phyloP scores from a whole-genome alignment of 140 eudicot genomes.

The Ambrosia hybrid region DNA sequence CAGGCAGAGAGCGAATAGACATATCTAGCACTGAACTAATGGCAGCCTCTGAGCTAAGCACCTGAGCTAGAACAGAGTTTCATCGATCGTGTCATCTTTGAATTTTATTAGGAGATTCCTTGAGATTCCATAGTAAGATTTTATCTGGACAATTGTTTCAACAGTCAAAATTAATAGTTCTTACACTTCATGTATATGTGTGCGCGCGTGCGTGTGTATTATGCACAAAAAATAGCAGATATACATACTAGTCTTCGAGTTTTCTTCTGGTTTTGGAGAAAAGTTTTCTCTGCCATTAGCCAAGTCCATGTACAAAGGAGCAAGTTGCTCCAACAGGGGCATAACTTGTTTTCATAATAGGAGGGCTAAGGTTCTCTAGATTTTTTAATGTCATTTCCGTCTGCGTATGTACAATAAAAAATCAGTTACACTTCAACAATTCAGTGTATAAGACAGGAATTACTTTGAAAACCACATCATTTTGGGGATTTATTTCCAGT shows the following conservation, averaged over 20 bases:
- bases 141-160: conserved; percentile 49
- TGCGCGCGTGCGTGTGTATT: too few species aligned
- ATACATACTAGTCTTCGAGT: conserved; percentile 76
- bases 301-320: conserved; percentile 92
- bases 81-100: conserved; percentile 90
- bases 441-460: not conserved
- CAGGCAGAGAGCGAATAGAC: conserved; percentile 86
- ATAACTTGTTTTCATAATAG: conserved; percentile 85
- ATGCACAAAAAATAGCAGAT: conserved; percentile 1
- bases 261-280: conserved; percentile 93
- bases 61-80: conserved; percentile 86
- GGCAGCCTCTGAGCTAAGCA: conserved; percentile 82
- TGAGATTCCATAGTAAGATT: conserved; percentile 87
- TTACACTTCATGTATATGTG: not conserved
- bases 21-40: conserved; percentile 87
- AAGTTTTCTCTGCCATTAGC: conserved; percentile 89
- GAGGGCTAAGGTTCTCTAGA: conserved; percentile 80
- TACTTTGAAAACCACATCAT: too few species aligned
- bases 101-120: conserved; percentile 87
- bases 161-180: not conserved
- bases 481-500: too few species aligned
- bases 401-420: conserved; percentile 32
- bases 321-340: conserved; percentile 90
- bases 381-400: conserved; percentile 96
- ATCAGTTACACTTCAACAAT: not conserved